These are phyloP conservation scores for Saccharomyces hybrid DNA, from an alignment of 1,139 yeast species.

Conservation along the genomic window DNA sequence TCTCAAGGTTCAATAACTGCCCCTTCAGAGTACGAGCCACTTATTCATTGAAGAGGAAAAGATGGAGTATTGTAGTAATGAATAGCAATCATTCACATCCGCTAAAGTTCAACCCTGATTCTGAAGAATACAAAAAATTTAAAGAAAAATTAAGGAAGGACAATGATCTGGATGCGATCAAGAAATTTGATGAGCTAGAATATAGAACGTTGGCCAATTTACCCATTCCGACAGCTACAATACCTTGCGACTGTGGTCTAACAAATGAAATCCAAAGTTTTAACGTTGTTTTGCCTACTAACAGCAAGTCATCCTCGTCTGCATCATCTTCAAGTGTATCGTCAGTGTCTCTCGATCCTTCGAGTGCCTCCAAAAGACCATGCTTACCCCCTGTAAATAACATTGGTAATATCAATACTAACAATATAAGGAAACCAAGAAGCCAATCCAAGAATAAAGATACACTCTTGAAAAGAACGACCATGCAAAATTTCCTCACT, in stretches of 20 bases:
- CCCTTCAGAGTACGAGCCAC: conserved; percentile 69
- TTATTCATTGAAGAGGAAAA: conserved; percentile 45
- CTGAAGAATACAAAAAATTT: conserved; percentile 31
- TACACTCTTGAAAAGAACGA: neutral
- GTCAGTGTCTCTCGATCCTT: neutral
- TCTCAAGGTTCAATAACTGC: conserved; percentile 40
- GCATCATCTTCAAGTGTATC: conserved; percentile 1
- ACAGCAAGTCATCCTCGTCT: neutral
- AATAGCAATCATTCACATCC: conserved; percentile 44
- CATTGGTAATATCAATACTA: neutral
- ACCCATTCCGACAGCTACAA: conserved; percentile 27
- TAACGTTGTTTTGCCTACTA: conserved; percentile 29
- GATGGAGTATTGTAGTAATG: conserved; percentile 56
- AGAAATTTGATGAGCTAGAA: conserved; percentile 32
- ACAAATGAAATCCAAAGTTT: conserved; percentile 32
- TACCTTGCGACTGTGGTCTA: conserved; percentile 33
- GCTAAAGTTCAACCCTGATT: conserved; percentile 29
- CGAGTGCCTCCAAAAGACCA: neutral
- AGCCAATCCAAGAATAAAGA: neutral
- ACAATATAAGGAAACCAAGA: neutral
- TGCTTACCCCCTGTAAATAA: neutral
- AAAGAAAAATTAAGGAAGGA: conserved; percentile 24
- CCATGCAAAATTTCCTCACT: neutral
- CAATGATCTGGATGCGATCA: conserved; percentile 28
- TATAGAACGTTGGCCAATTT: conserved; percentile 27